Evolutionary conservation across 331 rosid species (phyloP), one percentile per base, ranked within the genome.

Genomic region (Malus hybrid): DNA sequence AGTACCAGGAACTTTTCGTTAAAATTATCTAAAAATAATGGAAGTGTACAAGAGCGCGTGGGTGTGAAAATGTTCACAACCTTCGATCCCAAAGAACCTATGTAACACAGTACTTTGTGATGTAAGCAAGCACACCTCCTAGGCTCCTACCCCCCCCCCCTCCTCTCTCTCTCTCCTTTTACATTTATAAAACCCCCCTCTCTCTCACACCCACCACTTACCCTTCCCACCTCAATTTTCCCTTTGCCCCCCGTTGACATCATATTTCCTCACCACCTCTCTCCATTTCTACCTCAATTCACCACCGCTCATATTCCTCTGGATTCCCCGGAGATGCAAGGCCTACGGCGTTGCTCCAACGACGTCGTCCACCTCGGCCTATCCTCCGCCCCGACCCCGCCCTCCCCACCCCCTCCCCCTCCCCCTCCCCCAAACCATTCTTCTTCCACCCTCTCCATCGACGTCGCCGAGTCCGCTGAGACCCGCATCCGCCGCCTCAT

Each of bases 401-500:
- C 20, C 31, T 42, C 20, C 31, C 44, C 73, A n/a, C 61, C 55
- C 28, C 10, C 50, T 8, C 13, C 70, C 2, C 22, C 60, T 54
- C 44, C n/a, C 46, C 44, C 48, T 31, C 63, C 36, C 48, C 22
- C 85, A 0, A 75, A 87, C 20, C 70, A 50, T 6, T 50, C n/a
- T 16, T 52, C 88, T 4, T 69, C 85, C 3, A 88, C 93, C 13
- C 48, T 91, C 14, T 91, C 98, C 31, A 90, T 95, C 83, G 97
- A 95, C 81, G 86, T 81, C 0, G 97, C 89, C 36, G 97, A 95
- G 73, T 85, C 99, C 14, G 75, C 89, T 3, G 99, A 90, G 71
- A 69, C 88, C 0, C 79, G 90, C 63, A 92, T 95, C 96, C 96
- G 86, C 27, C 92, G 99, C 7, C 92, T 95, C 22, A 92, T 95